Base-by-base conservation (phyloP, 768 basidiomycete genomes). In the Erythrobasidium yunnanense region DNA sequence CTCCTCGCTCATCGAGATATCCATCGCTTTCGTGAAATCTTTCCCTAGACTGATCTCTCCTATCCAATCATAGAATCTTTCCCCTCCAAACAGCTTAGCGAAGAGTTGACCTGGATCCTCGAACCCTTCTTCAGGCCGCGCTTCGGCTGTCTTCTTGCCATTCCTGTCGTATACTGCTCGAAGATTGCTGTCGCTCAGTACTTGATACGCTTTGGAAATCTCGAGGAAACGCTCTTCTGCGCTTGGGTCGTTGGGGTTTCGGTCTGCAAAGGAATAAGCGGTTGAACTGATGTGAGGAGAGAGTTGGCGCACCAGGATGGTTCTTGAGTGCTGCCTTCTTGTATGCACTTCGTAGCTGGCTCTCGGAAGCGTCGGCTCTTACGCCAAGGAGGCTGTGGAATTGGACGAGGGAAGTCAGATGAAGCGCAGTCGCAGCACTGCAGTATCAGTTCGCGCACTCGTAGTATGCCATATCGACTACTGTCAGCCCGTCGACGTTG, bases 151-250 rank as follows among this genome's bases (percentile, higher is more conserved):
- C 54, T 84, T 82, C 77, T 88, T 89, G 47, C 95, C 95, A 79
- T 93, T 86, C 79, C 90, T 90, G 77, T 99, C 91, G 73, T 99
- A 99, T 22, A 90, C 87, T 0, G 83, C 83, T 49, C 93, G 83
- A 47, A 87, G 76, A 78, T 97, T 88, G 82, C 75, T 87, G 74
- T 74, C 66, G 51, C 68, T 72, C 2, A 78, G 68, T 25, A 73
- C 55, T 67, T 92, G 90, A 76, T 96, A 97, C 56, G 93, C 93
- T 83, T 93, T 91, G 75, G 89, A 57, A 73, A 99, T 88, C 50
- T 95, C 88, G 78, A 96, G 93, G 80, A 99, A 99, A 79, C 85
- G 91, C 75, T 88, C 86, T 75, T 91, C 90, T 0, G 93, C 95
- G 72, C 90, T 51, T 2, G 60, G 60, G 32, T 63, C 49, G 47